Percentiles rank a stretch among this genome's conserved stretches.
Conservation (phyloP, 1,284 basidiomycete species). For the Austropuccinia psidii region DNA sequence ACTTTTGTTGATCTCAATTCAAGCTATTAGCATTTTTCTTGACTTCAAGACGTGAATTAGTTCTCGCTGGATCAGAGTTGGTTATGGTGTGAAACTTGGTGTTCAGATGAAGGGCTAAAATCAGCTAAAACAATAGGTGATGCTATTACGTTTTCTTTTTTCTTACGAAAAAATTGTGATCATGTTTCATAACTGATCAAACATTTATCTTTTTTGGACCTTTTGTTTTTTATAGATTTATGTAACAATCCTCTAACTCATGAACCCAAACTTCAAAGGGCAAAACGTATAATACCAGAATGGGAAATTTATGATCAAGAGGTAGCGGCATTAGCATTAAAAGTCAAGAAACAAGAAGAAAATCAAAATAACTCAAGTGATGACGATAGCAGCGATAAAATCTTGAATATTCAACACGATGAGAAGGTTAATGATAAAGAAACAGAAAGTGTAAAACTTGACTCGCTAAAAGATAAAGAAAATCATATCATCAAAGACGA, state of each 20-base stretch:
- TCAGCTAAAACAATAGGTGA: conserved; percentile 78
- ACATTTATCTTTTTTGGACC: not conserved
- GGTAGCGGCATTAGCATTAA: conserved; percentile 46
- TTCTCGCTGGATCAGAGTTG: conserved; percentile 79
- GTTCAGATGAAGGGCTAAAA: conserved; percentile 69
- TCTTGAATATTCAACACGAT: too few species aligned
- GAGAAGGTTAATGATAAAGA: too few species aligned
- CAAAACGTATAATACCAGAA: conserved; percentile 81
- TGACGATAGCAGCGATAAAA: too few species aligned
- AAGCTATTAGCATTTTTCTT: not conserved
- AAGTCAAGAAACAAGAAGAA: conserved; percentile 40
- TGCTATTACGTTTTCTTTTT: not conserved
- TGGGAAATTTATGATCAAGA: conserved; percentile 81
- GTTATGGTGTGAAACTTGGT: conserved; percentile 68
- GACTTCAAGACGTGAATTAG: too few species aligned
- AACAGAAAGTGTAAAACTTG: too few species aligned
- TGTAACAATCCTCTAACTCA: conserved; percentile 49
- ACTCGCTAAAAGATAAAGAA: too few species aligned
- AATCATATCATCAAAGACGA: too few species aligned
- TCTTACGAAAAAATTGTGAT: conserved; percentile 39
- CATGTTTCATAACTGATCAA: conserved; percentile 38
- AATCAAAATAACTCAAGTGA: too few species aligned
- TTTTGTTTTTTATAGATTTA: conserved; percentile 40
- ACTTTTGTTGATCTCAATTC: not conserved
- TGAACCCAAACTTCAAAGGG: conserved; percentile 85